These are phyloP conservation scores for Pyrus communis DNA, from an alignment of 306 rosid species.

Conservation along the genomic window DNA sequence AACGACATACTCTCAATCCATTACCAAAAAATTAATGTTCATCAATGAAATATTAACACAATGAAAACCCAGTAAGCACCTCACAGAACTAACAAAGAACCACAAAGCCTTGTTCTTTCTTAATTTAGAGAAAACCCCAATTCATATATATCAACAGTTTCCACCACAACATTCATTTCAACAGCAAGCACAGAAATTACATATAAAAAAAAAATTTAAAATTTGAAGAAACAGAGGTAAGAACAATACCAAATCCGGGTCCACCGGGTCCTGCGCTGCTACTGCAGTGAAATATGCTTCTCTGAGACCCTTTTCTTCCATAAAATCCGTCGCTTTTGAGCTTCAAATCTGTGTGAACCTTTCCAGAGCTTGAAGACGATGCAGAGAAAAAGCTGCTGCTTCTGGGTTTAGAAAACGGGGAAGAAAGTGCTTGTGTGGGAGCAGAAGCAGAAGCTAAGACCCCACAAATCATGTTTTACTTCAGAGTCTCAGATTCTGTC, in stretches of 20 bases:
- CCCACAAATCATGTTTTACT: conserved; percentile 38
- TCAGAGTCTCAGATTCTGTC: neutral
- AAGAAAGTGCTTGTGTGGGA: conserved; percentile 12
- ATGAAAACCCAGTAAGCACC: neutral
- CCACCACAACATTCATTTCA: neutral
- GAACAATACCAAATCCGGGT: conserved; percentile 41
- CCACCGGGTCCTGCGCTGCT: conserved; percentile 46
- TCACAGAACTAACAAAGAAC: neutral
- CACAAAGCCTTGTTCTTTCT: neutral
- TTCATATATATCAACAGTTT: neutral
- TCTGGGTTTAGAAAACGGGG: conserved; percentile 21
- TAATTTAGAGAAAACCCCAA: neutral
- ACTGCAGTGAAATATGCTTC: conserved; percentile 31
- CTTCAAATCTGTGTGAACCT: conserved; percentile 20
- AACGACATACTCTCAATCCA: neutral
- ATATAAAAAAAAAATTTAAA: neutral
- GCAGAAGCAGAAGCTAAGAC: conserved; percentile 39
- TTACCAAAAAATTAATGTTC: neutral
- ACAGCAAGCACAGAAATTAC: neutral
- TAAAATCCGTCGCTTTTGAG: conserved; percentile 17
- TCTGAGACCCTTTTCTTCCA: conserved; percentile 20
- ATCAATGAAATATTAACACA: neutral
- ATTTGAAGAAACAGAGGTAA: neutral
- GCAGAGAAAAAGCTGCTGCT: conserved; percentile 5
- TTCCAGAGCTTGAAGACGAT: conserved; percentile 3